Conservation (phyloP, 1,284 basidiomycete species). For the Sporisorium graminicola region DNA sequence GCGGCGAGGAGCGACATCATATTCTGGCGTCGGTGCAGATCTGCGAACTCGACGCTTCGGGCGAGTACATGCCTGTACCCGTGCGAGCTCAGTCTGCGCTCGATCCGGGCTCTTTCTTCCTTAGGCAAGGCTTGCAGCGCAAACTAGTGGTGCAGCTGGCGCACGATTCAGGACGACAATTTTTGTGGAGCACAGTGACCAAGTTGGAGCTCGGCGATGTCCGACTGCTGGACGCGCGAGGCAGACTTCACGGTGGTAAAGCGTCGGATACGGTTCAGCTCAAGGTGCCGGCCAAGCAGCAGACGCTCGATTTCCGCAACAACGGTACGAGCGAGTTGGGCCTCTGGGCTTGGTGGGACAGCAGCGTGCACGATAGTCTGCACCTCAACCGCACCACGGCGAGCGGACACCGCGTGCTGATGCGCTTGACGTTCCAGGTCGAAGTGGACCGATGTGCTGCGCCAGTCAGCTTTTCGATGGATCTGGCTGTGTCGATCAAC, state of each 20-base stretch:
- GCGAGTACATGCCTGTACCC: conserved; percentile 85
- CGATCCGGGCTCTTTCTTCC: conserved; percentile 86
- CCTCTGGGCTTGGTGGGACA: conserved; percentile 82
- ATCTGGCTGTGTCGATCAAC: conserved; percentile 87
- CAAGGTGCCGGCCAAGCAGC: conserved; percentile 54
- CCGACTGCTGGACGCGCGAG: conserved; percentile 85
- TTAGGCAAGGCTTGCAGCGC: conserved; percentile 93
- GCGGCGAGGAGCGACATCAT: conserved; percentile 89
- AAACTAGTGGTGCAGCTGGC: conserved; percentile 81
- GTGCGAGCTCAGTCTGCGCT: conserved; percentile 82
- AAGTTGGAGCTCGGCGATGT: conserved; percentile 85
- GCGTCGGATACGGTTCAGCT: conserved; percentile 62
- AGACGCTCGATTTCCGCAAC: conserved; percentile 48
- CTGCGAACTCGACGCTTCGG: conserved; percentile 85
- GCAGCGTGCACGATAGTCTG: conserved; percentile 86
- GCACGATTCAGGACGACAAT: conserved; percentile 88
- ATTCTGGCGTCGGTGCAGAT: conserved; percentile 87
- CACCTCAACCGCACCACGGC: conserved; percentile 87
- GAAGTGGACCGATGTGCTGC: conserved; percentile 85
- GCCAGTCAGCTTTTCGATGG: conserved; percentile 86
- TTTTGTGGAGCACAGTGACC: conserved; percentile 85
- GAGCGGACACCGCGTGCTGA: conserved; percentile 80
- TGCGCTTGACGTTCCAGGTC: conserved; percentile 82
- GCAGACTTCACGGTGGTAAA: conserved; percentile 81
- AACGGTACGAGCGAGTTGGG: conserved; percentile 57